Evolutionary conservation across 2,329 filamentous ascomycete species (phyloP).

Genomic region (Ilyonectria robusta): DNA sequence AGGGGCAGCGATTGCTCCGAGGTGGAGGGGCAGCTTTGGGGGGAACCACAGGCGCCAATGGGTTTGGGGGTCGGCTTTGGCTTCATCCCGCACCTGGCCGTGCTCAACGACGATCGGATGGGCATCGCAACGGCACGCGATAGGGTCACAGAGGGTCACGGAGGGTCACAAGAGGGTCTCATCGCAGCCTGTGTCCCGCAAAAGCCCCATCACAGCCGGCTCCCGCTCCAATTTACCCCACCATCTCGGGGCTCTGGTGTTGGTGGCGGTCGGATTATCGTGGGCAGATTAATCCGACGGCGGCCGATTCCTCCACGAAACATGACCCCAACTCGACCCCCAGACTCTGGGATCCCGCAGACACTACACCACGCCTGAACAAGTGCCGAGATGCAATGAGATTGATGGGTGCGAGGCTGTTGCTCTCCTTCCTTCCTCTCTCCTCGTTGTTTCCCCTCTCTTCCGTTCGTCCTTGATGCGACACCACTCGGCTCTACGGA

Average conservation of each 20-base stretch:
- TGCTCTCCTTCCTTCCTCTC: slow-evolving; percentile 1
- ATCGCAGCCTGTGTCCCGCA: slow-evolving; percentile 2
- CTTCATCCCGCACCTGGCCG: slow-evolving; percentile 28
- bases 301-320: slow-evolving; percentile 46
- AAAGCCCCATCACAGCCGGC: not conserved
- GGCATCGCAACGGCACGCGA: slow-evolving; percentile 38
- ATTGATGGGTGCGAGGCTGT: not conserved
- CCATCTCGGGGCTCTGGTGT: slow-evolving; percentile 20
- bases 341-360: not conserved
- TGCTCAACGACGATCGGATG: slow-evolving; percentile 25
- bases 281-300: slow-evolving; percentile 39
- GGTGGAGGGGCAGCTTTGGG: slow-evolving; percentile 25
- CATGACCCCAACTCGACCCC: slow-evolving; percentile 28
- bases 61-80: slow-evolving; percentile 42
- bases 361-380: not conserved
- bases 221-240: slow-evolving; percentile 28
- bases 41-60: slow-evolving; percentile 11
- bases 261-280: slow-evolving; percentile 39
- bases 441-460: slow-evolving; percentile 1
- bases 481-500: slow-evolving; percentile 16
- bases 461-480: slow-evolving; percentile 10
- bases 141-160: slow-evolving; percentile 30
- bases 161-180: slow-evolving; percentile 15
- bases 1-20: slow-evolving; percentile 25
- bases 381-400: slow-evolving; percentile 14